phyloP scores from a whole-genome alignment of 2,329 filamentous ascomycete species.

The Tolypocladium pustulatum region DNA sequence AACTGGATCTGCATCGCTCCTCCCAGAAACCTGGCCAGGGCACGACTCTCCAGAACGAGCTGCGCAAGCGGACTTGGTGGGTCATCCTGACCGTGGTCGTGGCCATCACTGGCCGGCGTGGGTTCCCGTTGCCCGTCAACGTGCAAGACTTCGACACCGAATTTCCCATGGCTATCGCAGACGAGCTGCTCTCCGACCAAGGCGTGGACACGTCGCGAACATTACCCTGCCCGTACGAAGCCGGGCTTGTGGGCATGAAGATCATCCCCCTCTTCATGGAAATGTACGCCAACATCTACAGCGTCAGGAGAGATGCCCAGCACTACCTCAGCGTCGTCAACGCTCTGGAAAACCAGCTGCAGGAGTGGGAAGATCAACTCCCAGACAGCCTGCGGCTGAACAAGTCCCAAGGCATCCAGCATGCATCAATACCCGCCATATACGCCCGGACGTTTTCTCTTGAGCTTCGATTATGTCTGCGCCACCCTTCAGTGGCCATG shows the following conservation, averaged over 20 bases:
- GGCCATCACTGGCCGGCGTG: slow-evolving; percentile 64
- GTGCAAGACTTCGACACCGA: slow-evolving; percentile 71
- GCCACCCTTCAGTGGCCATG: slow-evolving; percentile 51
- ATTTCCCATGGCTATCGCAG: slow-evolving; percentile 59
- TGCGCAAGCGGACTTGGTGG: slow-evolving; percentile 75
- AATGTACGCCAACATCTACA: slow-evolving; percentile 68
- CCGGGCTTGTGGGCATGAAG: slow-evolving; percentile 56
- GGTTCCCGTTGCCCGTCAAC: slow-evolving; percentile 64
- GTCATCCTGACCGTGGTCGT: slow-evolving; percentile 54
- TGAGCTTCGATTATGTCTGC: slow-evolving; percentile 48
- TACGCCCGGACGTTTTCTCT: slow-evolving; percentile 43
- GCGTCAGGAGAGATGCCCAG: slow-evolving; percentile 50
- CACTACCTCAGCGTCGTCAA: slow-evolving; percentile 54
- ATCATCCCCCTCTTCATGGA: slow-evolving; percentile 59
- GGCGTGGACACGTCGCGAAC: slow-evolving; percentile 45
- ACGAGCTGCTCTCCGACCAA: slow-evolving; percentile 57
- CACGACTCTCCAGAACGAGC: slow-evolving; percentile 56
- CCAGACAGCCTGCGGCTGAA: slow-evolving; percentile 48
- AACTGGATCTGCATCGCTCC: slow-evolving; percentile 67
- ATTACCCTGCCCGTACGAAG: slow-evolving; percentile 55
- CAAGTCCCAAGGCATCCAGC: slow-evolving; percentile 25
- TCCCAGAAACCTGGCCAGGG: slow-evolving; percentile 36
- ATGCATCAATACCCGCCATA: slow-evolving; percentile 39
- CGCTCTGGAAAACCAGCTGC: slow-evolving; percentile 53
- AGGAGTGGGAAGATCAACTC: slow-evolving; percentile 52